These are phyloP conservation scores for Boletus sp. DNA, from an alignment of 768 basidiomycete species.

Conservation along the genomic window DNA sequence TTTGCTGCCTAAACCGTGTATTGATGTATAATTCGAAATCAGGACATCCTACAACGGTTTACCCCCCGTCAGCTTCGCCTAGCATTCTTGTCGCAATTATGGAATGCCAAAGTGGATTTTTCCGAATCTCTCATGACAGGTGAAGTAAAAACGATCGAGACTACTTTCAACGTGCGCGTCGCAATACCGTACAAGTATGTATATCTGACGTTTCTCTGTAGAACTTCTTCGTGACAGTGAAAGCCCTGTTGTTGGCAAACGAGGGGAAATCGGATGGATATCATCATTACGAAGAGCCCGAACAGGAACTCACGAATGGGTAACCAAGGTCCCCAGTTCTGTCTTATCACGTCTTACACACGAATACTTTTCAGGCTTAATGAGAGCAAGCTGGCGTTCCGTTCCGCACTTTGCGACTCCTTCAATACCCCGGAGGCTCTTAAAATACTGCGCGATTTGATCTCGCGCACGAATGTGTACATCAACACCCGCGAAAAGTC, in stretches of 20 bases:
- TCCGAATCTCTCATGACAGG: constrained; percentile 86
- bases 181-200: neutral
- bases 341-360: constrained; percentile 10
- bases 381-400: constrained; percentile 74
- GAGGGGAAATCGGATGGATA: constrained; percentile 53
- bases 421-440: constrained; percentile 93
- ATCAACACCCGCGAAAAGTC: constrained; percentile 63
- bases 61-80: constrained; percentile 87
- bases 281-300: constrained; percentile 64
- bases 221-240: constrained; percentile 94
- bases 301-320: constrained; percentile 67
- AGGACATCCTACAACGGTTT: constrained; percentile 86
- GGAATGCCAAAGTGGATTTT: constrained; percentile 94
- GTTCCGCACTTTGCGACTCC: constrained; percentile 88
- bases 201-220: constrained; percentile 31
- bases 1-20: neutral
- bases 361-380: constrained; percentile 52
- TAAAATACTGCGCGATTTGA: constrained; percentile 71
- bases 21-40: constrained; percentile 11
- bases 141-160: constrained; percentile 85
- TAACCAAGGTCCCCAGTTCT: constrained; percentile 32
- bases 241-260: constrained; percentile 65
- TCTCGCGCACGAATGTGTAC: constrained; percentile 86
- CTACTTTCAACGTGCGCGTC: constrained; percentile 72
- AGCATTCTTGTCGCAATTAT: constrained; percentile 86